Base-by-base conservation (phyloP, 164 flowering plant species). In the Cinnamomum micranthum region DNA sequence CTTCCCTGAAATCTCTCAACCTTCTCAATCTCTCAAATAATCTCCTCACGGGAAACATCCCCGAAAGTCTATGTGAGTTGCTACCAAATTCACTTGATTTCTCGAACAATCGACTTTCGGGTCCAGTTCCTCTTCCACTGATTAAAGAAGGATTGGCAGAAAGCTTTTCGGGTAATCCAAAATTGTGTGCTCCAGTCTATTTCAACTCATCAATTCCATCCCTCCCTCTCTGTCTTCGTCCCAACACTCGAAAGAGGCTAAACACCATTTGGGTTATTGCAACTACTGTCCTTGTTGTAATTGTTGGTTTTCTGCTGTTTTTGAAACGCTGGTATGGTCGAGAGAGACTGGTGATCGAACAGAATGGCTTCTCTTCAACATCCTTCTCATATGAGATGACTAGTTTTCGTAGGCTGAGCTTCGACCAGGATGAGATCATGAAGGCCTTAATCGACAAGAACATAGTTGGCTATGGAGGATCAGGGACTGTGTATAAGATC, bases 391-490 rank as follows among this genome's bases (percentile, higher is more conserved):
- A 85, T 68, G 90, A 91, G 25, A 85, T 95, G 22, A 88, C 88
- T 77, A 91, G 92, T 79, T 95, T 95, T 82, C 97, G 91, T 47
- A 83, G 88, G 65, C 78, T 88, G 69, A 86, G 82, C 51, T 90
- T 90, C 71, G 87, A 93, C 70, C 92, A 81, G 59, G 78, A 83
- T 0, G 93, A 93, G 82, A 88, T 95, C 70, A 33, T 89, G 12
- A 87, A 88, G n/a, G 81, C 91, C 47, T 75, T 95, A 86, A 84
- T 84, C 3, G 92, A 92, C 17, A 89, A 92, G 81, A 95, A 95
- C 84, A 84, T 90, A n/a, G 88, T 95, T 55, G 99, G 97, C 6
- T 91, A 82, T 70, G 99, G 99, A 65, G 97, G 99, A 31, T 95
- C 97, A 0, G 99, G 99, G 28, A 88, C 92, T 1, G 99, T 95